Evolutionary conservation across 352 stramenopile species (phyloP).

Genomic region (Globisporangium alternatum): DNA sequence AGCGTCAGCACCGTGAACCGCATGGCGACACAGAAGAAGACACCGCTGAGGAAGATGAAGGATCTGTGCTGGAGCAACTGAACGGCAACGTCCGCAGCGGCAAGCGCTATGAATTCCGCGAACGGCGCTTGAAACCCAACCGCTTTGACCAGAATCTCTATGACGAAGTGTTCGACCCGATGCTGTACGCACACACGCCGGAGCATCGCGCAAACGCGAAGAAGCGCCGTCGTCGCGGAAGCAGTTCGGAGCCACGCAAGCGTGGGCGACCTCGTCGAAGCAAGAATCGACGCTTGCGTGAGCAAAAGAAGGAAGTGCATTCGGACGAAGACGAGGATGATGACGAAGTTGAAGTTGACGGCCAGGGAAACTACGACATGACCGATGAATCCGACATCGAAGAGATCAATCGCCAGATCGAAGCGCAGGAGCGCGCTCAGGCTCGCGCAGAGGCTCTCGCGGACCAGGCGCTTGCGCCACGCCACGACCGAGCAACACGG

Average conservation of each 20-base stretch:
- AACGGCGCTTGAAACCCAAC: slow-evolving; percentile 47
- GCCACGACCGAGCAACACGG: slow-evolving; percentile 30
- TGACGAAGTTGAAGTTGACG: slow-evolving; percentile 21
- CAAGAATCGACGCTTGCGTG: slow-evolving; percentile 13
- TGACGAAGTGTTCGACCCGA: slow-evolving; percentile 61
- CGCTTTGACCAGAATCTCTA: slow-evolving; percentile 66
- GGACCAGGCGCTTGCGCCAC: slow-evolving; percentile 16
- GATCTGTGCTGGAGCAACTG: slow-evolving; percentile 12
- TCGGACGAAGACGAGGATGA: slow-evolving; percentile 30
- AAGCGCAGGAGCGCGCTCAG: slow-evolving; percentile 39
- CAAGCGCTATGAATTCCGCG: slow-evolving; percentile 51
- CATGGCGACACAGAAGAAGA: slow-evolving; percentile 10
- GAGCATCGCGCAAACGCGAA: slow-evolving; percentile 10
- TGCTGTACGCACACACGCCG: slow-evolving; percentile 16
- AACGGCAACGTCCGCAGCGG: slow-evolving; percentile 3
- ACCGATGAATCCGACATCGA: slow-evolving; percentile 49
- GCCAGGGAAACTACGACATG: slow-evolving; percentile 28
- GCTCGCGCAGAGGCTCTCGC: slow-evolving; percentile 21
- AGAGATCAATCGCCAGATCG: slow-evolving; percentile 52
- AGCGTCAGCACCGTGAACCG: slow-evolving; percentile 6
- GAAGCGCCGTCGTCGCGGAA: slow-evolving; percentile 18
- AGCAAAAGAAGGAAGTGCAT: slow-evolving; percentile 22
- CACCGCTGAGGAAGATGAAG: slow-evolving; percentile 17
- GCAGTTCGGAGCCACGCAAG: slow-evolving; percentile 12
- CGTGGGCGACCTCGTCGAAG: neutral